Evolutionary conservation across 495 filamentous ascomycete species (phyloP).

Genomic region (Podospora pseudocomata): DNA sequence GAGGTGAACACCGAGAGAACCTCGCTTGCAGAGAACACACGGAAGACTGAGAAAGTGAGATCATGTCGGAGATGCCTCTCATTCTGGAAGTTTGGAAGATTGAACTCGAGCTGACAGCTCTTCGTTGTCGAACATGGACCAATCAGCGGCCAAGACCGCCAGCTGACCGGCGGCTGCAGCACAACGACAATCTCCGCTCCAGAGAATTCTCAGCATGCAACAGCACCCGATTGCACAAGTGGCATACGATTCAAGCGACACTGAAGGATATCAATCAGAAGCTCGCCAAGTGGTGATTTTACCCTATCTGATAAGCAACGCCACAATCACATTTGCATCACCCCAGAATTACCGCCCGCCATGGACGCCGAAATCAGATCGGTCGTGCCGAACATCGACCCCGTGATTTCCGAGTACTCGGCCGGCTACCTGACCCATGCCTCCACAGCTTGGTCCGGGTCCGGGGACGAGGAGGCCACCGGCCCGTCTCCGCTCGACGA

Average conservation of each 20-base stretch:
- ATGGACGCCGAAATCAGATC: conserved; percentile 94
- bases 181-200: conserved; percentile 7
- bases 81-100: neutral
- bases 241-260: neutral
- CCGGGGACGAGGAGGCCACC: conserved; percentile 66
- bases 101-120: neutral
- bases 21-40: neutral
- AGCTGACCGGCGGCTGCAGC: conserved; percentile 4
- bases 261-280: neutral
- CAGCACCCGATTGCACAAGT: neutral
- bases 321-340: conserved; percentile 1
- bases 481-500: conserved; percentile 73
- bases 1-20: neutral
- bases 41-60: neutral
- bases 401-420: conserved; percentile 86
- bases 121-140: neutral
- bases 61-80: neutral
- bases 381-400: conserved; percentile 84
- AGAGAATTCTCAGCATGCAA: neutral
- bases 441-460: conserved; percentile 72
- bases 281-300: conserved; percentile 18
- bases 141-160: neutral
- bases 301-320: neutral
- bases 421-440: conserved; percentile 93
- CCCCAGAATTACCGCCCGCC: conserved; percentile 15